Evolutionary conservation across 805 yeast genomes (phyloP).

Genomic region (Yamadazyma kitorensis): DNA sequence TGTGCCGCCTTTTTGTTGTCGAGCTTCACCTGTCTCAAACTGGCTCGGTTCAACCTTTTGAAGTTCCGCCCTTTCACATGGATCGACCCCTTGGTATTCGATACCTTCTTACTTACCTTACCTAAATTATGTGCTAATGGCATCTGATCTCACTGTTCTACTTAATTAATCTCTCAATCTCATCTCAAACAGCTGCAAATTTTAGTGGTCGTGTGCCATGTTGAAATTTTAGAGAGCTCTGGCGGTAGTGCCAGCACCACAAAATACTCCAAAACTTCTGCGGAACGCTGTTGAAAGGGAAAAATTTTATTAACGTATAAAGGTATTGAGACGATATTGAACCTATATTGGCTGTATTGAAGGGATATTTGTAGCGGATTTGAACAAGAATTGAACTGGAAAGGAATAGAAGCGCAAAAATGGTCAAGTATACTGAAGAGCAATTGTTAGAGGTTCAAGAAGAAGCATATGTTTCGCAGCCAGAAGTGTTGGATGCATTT

Average conservation of each 20-base stretch:
- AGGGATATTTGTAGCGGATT: no score
- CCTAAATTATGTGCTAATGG: conserved; percentile 65
- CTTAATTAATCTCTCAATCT: background rate
- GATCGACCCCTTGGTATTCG: conserved; percentile 53
- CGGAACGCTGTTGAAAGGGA: no score
- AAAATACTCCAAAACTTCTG: no score
- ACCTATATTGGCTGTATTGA: no score
- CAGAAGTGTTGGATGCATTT: conserved; percentile 63
- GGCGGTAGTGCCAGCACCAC: no score
- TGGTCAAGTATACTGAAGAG: conserved; percentile 68
- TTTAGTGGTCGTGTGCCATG: no score
- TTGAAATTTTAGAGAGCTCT: no score
- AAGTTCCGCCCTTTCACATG: conserved; percentile 92
- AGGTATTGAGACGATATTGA: no score
- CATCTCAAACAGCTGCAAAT: conserved; percentile 2
- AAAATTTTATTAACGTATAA: no score
- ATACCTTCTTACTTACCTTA: conserved; percentile 61
- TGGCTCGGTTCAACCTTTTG: conserved; percentile 80
- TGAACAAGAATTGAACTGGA: no score
- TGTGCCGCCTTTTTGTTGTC: conserved; percentile 55
- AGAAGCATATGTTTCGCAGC: conserved; percentile 57
- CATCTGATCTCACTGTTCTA: conserved; percentile 34
- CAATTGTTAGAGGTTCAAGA: conserved; percentile 59
- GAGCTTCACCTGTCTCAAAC: conserved; percentile 75
- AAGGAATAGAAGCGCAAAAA: no score